These are phyloP conservation scores for Xeromyces bisporus DNA, from an alignment of 495 filamentous ascomycete genomes.

Conservation along the genomic window DNA sequence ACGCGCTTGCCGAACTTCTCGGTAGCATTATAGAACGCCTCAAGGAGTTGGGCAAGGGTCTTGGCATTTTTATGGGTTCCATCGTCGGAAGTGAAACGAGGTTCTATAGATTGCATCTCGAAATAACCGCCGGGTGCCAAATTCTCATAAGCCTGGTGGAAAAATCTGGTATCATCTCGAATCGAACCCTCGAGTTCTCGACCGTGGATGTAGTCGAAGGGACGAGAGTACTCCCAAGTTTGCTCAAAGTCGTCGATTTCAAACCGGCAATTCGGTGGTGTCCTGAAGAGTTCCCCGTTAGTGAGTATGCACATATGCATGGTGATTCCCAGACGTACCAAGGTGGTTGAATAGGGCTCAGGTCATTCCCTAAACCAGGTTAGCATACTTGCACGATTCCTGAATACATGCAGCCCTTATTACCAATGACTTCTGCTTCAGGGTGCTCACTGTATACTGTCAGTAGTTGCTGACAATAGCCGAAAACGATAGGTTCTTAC, in stretches of 20 bases:
- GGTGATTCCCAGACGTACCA: too few relatives aligned
- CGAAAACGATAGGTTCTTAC: slow-evolving; percentile 20
- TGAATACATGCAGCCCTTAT: neutral
- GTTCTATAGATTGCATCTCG: slow-evolving; percentile 12
- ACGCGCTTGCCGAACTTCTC: neutral
- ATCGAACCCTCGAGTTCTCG: slow-evolving; percentile 33
- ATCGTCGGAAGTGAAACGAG: neutral
- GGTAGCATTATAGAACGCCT: neutral
- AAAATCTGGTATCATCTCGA: slow-evolving; percentile 12
- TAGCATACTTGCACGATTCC: neutral
- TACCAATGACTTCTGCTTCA: slow-evolving; percentile 23
- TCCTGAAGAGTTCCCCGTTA: slow-evolving; percentile 15
- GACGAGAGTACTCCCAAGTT: slow-evolving; percentile 34
- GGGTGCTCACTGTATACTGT: slow-evolving; percentile 33
- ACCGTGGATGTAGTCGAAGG: slow-evolving; percentile 46
- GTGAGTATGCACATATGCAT: neutral
- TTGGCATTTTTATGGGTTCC: neutral
- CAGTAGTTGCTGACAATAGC: slow-evolving; percentile 19
- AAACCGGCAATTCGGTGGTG: slow-evolving; percentile 44
- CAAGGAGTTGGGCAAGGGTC: neutral
- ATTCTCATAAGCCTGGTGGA: slow-evolving; percentile 17
- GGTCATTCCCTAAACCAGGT: slow-evolving; percentile 37
- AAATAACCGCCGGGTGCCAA: slow-evolving; percentile 40
- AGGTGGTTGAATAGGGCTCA: slow-evolving; percentile 42
- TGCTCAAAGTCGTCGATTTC: slow-evolving; percentile 48